Base-by-base conservation (phyloP, 2,329 filamentous ascomycete genomes). In the Diplodia corticola region DNA sequence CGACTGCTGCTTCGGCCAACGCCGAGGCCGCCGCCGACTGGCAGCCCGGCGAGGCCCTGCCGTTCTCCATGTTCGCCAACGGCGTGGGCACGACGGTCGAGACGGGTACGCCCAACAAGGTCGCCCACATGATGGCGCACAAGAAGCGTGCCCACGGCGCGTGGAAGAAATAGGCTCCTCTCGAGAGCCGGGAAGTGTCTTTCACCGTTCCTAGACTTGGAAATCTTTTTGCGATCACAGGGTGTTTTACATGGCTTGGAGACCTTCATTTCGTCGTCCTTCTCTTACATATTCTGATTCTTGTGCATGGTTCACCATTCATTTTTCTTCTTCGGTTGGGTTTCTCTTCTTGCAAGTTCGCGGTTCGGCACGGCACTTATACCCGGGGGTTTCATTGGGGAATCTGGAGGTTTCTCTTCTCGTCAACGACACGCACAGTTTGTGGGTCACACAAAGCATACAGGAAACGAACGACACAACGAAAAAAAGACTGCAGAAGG, bases 1-100 rank as follows among this genome's bases (percentile, higher is more conserved):
- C 57, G 5, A 35, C 73, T 64, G 73, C 72, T 67, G 69, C 69
- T 55, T 74, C 75, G 67, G 73, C 72, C 54, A 74, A 74, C 6
- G 50, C 28, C 12, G 10, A 35, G 12, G 6, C 33, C 33, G 33
- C 71, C 0, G 69, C 72, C 13, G 20, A 49, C 20, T 69, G 68
- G 68, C 69, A 49, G 44, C 44, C 26, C 13, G 57, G 57, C 57
- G 57, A 61, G 26, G 44, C 57, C 13, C 5, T 61, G 9, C 57
- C 57, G 10, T 49, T 4, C 44, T 61, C 57, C 4, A 49, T 49
- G 26, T 61, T 61, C 57, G 37, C 24, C 6, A 26, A 60, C n/a
- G 57, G 40, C 40, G 17, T n/a, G 9, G 40, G 44, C 28, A 33
- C 57, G 26, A 26, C 57, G 6, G 40, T 49, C n/a, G 40, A 49